Evolutionary conservation across 163 green algal genomes (phyloP).

Genomic region (Scenedesmus sp.): DNA sequence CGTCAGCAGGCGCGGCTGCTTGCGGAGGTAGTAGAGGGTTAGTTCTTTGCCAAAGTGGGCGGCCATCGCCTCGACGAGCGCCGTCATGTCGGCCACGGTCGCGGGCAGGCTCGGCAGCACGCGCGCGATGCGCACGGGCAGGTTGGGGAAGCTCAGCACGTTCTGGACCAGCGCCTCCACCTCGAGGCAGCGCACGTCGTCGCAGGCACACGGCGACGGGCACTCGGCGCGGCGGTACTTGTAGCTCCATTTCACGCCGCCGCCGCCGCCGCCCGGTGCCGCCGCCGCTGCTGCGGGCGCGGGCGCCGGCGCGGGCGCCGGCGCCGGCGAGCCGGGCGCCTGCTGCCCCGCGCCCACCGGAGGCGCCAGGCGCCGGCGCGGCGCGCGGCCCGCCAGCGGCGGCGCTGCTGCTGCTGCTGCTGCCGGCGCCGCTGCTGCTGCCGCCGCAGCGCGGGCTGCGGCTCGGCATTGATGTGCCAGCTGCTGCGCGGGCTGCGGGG

Average conservation of each 20-base stretch:
- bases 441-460: background rate
- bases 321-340: too few relatives aligned
- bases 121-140: slow-evolving; percentile 47
- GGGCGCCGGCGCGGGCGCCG: too few relatives aligned
- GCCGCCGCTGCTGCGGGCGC: too few relatives aligned
- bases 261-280: too few relatives aligned
- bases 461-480: background rate
- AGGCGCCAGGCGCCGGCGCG: too few relatives aligned
- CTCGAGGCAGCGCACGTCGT: slow-evolving; percentile 42
- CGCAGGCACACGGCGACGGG: slow-evolving; percentile 34
- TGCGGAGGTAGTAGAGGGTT: slow-evolving; percentile 15
- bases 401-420: background rate
- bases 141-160: slow-evolving; percentile 61
- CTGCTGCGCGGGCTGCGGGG: slow-evolving; percentile 17
- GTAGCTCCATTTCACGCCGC: slow-evolving; percentile 45
- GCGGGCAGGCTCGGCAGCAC: slow-evolving; percentile 23
- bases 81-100: slow-evolving; percentile 44
- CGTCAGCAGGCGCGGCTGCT: slow-evolving; percentile 35
- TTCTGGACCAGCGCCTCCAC: slow-evolving; percentile 66
- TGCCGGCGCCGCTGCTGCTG: slow-evolving; percentile 5
- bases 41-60: slow-evolving; percentile 56
- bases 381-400: too few relatives aligned
- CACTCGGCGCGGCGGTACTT: slow-evolving; percentile 41
- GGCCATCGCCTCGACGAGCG: slow-evolving; percentile 46
- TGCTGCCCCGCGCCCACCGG: too few relatives aligned